These are phyloP conservation scores for Tulasnella sp. DNA, from an alignment of 768 basidiomycete genomes.

Conservation along the genomic window DNA sequence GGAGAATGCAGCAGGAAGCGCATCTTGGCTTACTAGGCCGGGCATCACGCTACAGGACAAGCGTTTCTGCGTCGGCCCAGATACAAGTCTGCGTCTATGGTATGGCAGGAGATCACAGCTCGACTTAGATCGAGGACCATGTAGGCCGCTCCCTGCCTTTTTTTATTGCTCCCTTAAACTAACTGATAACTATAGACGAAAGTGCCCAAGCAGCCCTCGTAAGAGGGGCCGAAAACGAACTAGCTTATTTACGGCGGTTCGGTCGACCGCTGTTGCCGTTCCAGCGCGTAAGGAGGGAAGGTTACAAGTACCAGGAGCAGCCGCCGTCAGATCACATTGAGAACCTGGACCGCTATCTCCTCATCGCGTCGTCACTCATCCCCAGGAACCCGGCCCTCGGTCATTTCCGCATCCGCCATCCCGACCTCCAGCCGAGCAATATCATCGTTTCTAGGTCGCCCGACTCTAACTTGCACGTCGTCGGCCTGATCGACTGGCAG, in stretches of 20 bases:
- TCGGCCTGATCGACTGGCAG: conserved; percentile 45
- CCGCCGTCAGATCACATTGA: conserved; percentile 36
- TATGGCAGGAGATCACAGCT: conserved; percentile 41
- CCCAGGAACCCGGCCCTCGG: conserved; percentile 32
- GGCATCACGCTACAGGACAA: conserved; percentile 32
- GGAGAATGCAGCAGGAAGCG: conserved; percentile 31
- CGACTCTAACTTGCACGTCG: conserved; percentile 33
- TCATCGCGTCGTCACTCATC: conserved; percentile 39
- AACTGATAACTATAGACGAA: conserved; percentile 33
- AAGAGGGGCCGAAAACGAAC: conserved; percentile 37
- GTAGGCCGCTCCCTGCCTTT: conserved; percentile 34
- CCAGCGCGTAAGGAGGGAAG: conserved; percentile 33
- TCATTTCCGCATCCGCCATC: conserved; percentile 41
- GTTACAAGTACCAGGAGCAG: conserved; percentile 38
- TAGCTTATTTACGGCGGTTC: conserved; percentile 39
- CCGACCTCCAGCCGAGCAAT: conserved; percentile 36
- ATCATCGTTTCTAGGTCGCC: conserved; percentile 39
- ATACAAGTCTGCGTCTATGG: conserved; percentile 37
- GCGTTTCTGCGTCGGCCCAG: conserved; percentile 34
- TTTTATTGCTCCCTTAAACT: conserved; percentile 26
- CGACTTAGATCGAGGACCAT: conserved; percentile 42
- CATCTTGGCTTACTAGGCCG: conserved; percentile 15
- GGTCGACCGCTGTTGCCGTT: conserved; percentile 40
- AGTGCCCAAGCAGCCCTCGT: conserved; percentile 35
- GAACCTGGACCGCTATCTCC: conserved; percentile 41